phyloP scores from a whole-genome alignment of 768 basidiomycete genomes.

The Cystobasidium onofrii region DNA sequence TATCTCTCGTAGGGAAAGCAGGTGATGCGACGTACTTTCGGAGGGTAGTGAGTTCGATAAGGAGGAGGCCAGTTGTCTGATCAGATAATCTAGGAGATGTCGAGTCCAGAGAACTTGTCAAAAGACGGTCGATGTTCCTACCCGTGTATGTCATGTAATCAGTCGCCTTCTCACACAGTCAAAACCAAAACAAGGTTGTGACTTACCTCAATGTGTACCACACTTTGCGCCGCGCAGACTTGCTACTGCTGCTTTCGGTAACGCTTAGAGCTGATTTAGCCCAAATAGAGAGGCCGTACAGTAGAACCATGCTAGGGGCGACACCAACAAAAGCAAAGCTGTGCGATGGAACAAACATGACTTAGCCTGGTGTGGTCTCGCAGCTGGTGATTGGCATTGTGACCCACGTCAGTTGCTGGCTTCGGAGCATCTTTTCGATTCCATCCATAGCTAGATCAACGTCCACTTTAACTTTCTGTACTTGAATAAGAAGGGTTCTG shows the following conservation, averaged over 20 bases:
- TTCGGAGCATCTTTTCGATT: constrained; percentile 72
- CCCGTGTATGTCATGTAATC: no score
- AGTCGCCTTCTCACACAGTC: no score
- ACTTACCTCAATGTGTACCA: constrained; percentile 64
- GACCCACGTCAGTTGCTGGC: constrained; percentile 21
- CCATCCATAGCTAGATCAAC: constrained; percentile 80
- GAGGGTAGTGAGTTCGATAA: constrained; percentile 62
- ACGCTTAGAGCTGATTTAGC: constrained; percentile 52
- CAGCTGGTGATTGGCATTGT: no score
- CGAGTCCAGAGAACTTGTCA: constrained; percentile 51
- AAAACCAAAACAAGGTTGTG: no score
- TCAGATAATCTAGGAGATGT: constrained; percentile 25
- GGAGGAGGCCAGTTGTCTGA: constrained; percentile 62
- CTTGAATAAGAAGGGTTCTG: constrained; percentile 76
- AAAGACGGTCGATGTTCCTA: constrained; percentile 62
- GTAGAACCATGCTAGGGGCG: constrained; percentile 73
- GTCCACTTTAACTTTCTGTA: constrained; percentile 95
- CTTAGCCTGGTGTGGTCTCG: no score
- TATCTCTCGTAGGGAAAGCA: constrained; percentile 47
- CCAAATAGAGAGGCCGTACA: constrained; percentile 61
- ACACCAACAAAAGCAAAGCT: constrained; percentile 89
- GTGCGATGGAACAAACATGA: constrained; percentile 43
- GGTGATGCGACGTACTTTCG: constrained; percentile 60
- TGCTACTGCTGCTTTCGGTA: constrained; percentile 53
- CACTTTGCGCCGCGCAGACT: constrained; percentile 54